Percentiles rank a stretch among this genome's conserved stretches.
These are phyloP conservation scores for Diplodia corticola DNA, from an alignment of 2,329 filamentous ascomycete species.

Conservation along the genomic window DNA sequence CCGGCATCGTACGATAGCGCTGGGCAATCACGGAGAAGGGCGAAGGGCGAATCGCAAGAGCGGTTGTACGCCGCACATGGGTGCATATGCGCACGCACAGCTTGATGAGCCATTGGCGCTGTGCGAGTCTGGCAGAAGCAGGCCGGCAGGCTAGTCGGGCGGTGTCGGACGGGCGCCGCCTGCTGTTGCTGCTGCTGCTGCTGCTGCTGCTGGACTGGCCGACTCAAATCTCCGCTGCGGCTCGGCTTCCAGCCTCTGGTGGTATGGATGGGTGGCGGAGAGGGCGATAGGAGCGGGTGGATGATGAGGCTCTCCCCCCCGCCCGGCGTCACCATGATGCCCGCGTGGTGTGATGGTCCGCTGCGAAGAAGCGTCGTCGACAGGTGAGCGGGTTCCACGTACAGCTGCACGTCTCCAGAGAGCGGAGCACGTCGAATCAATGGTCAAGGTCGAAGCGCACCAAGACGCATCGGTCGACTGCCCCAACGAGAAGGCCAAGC, in stretches of 20 bases:
- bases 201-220: not conserved
- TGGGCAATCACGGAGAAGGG: not conserved
- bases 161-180: not conserved
- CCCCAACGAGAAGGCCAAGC: slow-evolving; percentile 7
- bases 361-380: slow-evolving; percentile 4
- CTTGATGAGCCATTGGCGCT: not conserved
- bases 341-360: slow-evolving; percentile 10
- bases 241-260: not conserved
- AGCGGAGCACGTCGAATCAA: not conserved
- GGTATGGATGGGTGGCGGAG: not conserved
- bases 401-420: not conserved
- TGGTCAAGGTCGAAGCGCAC: not conserved
- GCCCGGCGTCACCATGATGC: not conserved
- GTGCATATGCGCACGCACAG: not conserved
- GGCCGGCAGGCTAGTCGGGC: not conserved
- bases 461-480: not conserved
- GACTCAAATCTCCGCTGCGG: slow-evolving; percentile 8
- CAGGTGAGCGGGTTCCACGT: not conserved
- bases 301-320: slow-evolving; percentile 7
- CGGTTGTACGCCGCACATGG: not conserved
- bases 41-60: slow-evolving; percentile 1
- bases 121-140: not conserved
- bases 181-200: not conserved
- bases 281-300: not conserved
- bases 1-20: not conserved